Base-by-base conservation (phyloP, 2,329 filamentous ascomycete species). In the Botrytis deweyae region DNA sequence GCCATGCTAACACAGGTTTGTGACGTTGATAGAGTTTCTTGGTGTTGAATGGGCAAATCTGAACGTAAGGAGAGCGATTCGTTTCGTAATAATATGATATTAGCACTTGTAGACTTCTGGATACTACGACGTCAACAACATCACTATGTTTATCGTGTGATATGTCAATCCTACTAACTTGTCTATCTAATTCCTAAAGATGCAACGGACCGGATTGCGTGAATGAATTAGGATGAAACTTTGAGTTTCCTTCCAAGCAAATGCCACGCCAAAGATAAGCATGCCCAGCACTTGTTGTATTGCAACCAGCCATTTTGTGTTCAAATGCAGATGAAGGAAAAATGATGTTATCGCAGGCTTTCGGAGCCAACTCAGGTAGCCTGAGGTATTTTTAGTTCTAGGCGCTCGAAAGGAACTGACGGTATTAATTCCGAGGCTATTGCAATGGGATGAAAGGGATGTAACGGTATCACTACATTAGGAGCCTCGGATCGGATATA, bases 341-440 rank as follows among this genome's bases (percentile, higher is more conserved):
- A 18, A 40, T 62, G 59, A 62, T 25, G 59, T n/a, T 62, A 40
- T 46, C 63, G 40, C n/a, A 36, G 42, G 63, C 63, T 66, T 33
- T 65, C 40, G 49, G 44, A 25, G 44, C 33, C 33, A 67, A 20
- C 33, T 20, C n/a, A 67, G 36, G 25, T 22, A 36, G 25, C 25
- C 49, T 29, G 46, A 68, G 36, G 49, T 42, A 58, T 29, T 58
- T 68, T 68, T 29, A 58, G 46, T 42, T 42, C 66, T 10, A 42
- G 25, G 36, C 49, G 49, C 66, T 42, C 49, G 12, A 65, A 55
- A 33, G 36, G 25, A 58, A 58, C 25, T 29, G 65, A 33, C 65
- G 46, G 49, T 25, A 58, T 29, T 33, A 58, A 58, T 58, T 68
- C 65, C 49, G 66, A 55, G 36, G 55, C 29, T 68, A 58, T 68